Evolutionary conservation across 2,329 filamentous ascomycete species (phyloP).

Genomic region (Dactylonectria estremocensis): DNA sequence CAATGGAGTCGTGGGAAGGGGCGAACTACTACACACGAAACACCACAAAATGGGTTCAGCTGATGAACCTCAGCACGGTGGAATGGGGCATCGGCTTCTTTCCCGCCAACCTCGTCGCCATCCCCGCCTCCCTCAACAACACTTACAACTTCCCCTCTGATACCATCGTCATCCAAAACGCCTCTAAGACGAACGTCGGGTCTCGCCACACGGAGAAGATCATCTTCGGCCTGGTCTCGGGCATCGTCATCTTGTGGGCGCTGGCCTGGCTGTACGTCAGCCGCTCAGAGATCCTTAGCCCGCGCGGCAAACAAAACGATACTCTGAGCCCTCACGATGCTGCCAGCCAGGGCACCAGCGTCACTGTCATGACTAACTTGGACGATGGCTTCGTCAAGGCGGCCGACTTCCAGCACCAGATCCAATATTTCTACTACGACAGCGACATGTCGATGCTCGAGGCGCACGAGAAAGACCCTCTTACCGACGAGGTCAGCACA

Average conservation of each 20-base stretch:
- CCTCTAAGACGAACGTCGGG: not conserved
- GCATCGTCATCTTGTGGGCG: constrained; percentile 24
- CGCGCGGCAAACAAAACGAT: not conserved
- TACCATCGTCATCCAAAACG: constrained; percentile 27
- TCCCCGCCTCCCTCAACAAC: constrained; percentile 23
- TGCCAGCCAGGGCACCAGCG: constrained; percentile 6
- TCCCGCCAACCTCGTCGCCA: constrained; percentile 26
- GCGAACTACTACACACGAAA: constrained; percentile 27
- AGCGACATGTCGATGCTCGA: constrained; percentile 12
- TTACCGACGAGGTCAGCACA: not conserved
- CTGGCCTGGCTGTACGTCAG: constrained; percentile 12
- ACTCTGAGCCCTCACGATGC: not conserved
- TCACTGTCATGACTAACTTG: not conserved
- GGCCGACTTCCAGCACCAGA: not conserved
- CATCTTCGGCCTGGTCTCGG: constrained; percentile 21
- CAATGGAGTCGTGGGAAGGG: constrained; percentile 29
- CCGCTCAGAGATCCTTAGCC: constrained; percentile 37
- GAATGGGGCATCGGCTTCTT: constrained; percentile 32
- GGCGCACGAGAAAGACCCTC: constrained; percentile 11
- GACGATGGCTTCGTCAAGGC: constrained; percentile 5
- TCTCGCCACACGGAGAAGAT: constrained; percentile 14
- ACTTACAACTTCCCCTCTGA: constrained; percentile 14
- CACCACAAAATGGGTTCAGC: constrained; percentile 24
- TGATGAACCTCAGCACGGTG: constrained; percentile 32
- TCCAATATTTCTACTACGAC: constrained; percentile 23